A percentile compares a stretch with the other conserved stretches of the same genome.
Conservation (phyloP, 345 rosid genomes). For the Arabidopsis suecica region DNA sequence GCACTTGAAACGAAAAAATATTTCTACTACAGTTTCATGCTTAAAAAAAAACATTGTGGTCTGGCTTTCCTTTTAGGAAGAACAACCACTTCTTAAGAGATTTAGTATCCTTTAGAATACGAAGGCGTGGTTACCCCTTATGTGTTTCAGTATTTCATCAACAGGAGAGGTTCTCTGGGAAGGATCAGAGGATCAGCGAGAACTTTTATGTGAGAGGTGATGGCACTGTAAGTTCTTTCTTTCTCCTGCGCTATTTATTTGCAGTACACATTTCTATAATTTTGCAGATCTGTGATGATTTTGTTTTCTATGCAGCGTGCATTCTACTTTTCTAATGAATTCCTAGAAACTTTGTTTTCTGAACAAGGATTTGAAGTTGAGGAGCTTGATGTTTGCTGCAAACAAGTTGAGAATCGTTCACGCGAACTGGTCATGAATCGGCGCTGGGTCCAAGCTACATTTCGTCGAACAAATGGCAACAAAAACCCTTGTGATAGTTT, state of each 20-base stretch:
- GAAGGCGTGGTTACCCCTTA: constrained; percentile 9
- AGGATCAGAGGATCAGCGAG: constrained; percentile 87
- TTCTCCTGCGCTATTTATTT: constrained; percentile 1
- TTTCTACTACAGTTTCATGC: background rate
- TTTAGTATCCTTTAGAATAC: background rate
- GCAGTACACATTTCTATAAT: constrained; percentile 18
- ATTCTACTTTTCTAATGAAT: constrained; percentile 83
- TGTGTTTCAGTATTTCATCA: constrained; percentile 30
- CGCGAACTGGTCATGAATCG: constrained; percentile 88
- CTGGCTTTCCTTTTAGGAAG: background rate
- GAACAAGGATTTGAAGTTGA: constrained; percentile 75
- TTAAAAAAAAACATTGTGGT: background rate
- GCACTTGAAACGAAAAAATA: background rate
- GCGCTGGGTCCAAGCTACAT: constrained; percentile 94
- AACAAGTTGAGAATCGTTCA: constrained; percentile 92
- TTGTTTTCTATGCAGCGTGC: constrained; percentile 65
- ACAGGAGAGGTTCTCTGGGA: constrained; percentile 86
- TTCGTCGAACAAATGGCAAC: constrained; percentile 49
- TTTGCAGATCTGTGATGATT: constrained; percentile 13
- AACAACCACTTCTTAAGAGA: background rate
- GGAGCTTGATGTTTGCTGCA: constrained; percentile 78
- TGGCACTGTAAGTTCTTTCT: constrained; percentile 80
- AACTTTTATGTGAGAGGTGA: constrained; percentile 94
- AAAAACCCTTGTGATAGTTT: constrained; percentile 33
- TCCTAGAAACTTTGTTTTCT: constrained; percentile 67